Evolutionary conservation across 1,284 basidiomycete genomes (phyloP).

Genomic region (Cryptococcus sp.): DNA sequence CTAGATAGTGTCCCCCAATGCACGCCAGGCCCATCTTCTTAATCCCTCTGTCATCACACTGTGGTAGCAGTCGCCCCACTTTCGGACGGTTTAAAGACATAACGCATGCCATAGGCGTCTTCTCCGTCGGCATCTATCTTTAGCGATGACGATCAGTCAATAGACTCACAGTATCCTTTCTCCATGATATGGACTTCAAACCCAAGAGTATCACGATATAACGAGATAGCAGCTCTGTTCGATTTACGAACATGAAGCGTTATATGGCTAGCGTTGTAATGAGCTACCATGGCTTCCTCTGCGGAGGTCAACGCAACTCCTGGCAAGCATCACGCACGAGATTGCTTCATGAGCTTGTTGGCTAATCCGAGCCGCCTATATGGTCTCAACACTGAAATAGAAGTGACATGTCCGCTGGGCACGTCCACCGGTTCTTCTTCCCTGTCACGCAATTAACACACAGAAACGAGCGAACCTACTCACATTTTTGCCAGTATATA

Average conservation of each 20-base stretch:
- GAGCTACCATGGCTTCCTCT: constrained; percentile 83
- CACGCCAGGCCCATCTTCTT: no score
- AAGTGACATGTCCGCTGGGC: constrained; percentile 80
- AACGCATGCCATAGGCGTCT: constrained; percentile 84
- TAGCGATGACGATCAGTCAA: background rate
- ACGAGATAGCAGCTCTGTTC: constrained; percentile 73
- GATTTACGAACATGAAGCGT: constrained; percentile 82
- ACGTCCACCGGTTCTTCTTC: constrained; percentile 64
- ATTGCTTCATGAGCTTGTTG: constrained; percentile 79
- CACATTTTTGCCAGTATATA: constrained; percentile 94
- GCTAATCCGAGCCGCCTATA: constrained; percentile 81
- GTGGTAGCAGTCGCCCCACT: no score
- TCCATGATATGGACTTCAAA: constrained; percentile 73
- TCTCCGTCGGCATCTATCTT: constrained; percentile 80
- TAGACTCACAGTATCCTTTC: constrained; percentile 71
- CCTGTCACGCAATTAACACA: constrained; percentile 45
- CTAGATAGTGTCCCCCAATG: no score
- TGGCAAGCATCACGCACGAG: constrained; percentile 56
- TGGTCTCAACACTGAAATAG: constrained; percentile 79
- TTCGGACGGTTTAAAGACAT: constrained; percentile 42
- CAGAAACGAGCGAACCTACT: constrained; percentile 17
- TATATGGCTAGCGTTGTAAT: constrained; percentile 70
- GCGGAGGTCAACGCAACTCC: background rate
- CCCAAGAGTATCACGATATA: constrained; percentile 79
- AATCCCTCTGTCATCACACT: no score